Evolutionary conservation across 805 yeast species (phyloP), one percentile per base, ranked within the genome.

Genomic region (Kodamaea restingae): DNA sequence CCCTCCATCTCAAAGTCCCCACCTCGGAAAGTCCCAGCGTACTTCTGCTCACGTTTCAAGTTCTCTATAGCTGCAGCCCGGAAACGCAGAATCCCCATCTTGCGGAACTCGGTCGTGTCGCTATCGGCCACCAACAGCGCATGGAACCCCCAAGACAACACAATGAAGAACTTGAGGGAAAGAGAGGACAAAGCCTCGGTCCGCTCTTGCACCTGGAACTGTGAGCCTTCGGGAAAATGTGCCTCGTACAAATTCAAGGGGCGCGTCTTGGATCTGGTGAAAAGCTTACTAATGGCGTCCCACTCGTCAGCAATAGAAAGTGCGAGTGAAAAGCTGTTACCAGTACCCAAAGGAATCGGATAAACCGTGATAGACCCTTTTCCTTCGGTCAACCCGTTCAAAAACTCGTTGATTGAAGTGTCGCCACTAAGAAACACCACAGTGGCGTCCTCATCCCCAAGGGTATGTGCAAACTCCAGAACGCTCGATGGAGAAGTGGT

Each of bases 71-170:
- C 95, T 0, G 96, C 95, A 26, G 77, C 59, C 43, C 71, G 63
- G 58, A 90, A 90, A 39, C 95, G 62, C 30, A 77, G 76, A 5
- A 67, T 51, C 1, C 95, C 96, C 44, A 71, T 65, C 36, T 68
- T 67, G 20, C 88, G 67, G 56, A 83, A 61, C 48, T 81, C 83
- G 0, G 81, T 79, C 0, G 80, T 69, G 47, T 87, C 91, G 38
- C 90, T 78, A 41, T 83, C 83, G 21, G 90, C 90, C 2, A 90
- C 88, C 36, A 90, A 60, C 3, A 88, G 76, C 2, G 96, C 88
- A 60, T 90, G 97, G 46, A 88, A 76, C 0, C 83, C 95, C 86
- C 95, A 80, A 0, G 95, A 84, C 0, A 78, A 69, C 7, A 88
- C 95, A 2, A 86, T 86, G 12, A 75, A 43, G 52, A 80, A 67